Base-by-base conservation (phyloP, 2,329 filamentous ascomycete species). In the Trichoderma hamatum region DNA sequence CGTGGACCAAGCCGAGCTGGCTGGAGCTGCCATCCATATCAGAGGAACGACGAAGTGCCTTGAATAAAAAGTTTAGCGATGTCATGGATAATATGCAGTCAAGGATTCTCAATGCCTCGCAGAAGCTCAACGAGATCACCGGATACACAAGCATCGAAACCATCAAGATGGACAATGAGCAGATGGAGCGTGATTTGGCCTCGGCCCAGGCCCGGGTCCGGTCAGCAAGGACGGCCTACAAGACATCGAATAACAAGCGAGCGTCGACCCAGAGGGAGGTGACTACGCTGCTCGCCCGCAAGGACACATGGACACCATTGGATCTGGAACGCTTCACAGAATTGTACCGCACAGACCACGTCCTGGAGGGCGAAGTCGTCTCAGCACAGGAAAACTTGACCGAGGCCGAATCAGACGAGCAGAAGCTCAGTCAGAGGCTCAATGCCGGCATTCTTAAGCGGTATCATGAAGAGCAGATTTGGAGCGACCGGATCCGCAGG, bases 381-480 rank as follows among this genome's bases (percentile, higher is more conserved):
- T 84, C 87, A 68, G 90, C 93, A 2, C 90, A 92, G 73, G 89
- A 92, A 69, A 85, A 86, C 16, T 85, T 98, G 30, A 89, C 89
- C 19, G 86, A 89, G 70, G 90, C 93, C 2, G 96, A 99, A 82
- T 86, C 87, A 55, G 88, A 92, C 36, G 89, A 96, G 70, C 92
- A 97, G 80, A 90, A 92, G 71, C 87, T 94, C 0, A 88, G 90
- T 67, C 88, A 89, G 64, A 87, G 90, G 74, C 83, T 99, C 66
- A 95, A 92, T 77, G 89, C 91, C 71, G 89, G 90, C 62, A 97
- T 98, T 74, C 84, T 97, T 63, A 92, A 92, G 71, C 89, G 96
- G 70, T 99, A 99, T 80, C 96, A 99, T 79, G 96, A 99, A 82
- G 96, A 99, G 83, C 96, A 99, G 82, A 96, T 99, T 68, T 99